phyloP scores from a whole-genome alignment of 2,329 filamentous ascomycete genomes.

The Rutstroemia sp. region DNA sequence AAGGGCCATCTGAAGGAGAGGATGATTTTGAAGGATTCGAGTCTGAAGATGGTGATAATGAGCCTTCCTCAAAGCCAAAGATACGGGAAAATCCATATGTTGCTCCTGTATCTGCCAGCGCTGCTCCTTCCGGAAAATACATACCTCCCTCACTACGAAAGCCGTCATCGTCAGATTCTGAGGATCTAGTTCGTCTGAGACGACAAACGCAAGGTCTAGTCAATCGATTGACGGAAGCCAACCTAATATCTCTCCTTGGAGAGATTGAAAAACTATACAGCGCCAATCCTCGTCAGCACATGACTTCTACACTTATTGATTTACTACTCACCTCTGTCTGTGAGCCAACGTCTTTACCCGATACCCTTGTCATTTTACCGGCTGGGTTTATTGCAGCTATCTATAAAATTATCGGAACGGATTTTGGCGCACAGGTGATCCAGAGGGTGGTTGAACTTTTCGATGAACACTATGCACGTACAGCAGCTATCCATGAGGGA shows the following conservation, averaged over 20 bases:
- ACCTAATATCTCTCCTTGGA: slow-evolving; percentile 73
- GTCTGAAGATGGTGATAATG: slow-evolving; percentile 32
- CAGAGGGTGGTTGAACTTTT: slow-evolving; percentile 73
- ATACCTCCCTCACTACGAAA: slow-evolving; percentile 78
- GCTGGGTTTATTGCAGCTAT: slow-evolving; percentile 84
- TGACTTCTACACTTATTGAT: slow-evolving; percentile 73
- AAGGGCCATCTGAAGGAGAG: slow-evolving; percentile 29
- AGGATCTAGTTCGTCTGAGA: slow-evolving; percentile 61
- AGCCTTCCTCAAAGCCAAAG: slow-evolving; percentile 34
- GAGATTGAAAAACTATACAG: slow-evolving; percentile 80
- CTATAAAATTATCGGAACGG: slow-evolving; percentile 79
- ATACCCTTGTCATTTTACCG: slow-evolving; percentile 85
- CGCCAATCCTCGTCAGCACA: slow-evolving; percentile 77
- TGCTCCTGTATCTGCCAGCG: slow-evolving; percentile 50
- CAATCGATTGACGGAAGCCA: slow-evolving; percentile 89
- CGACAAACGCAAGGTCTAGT: slow-evolving; percentile 81
- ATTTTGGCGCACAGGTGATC: slow-evolving; percentile 82
- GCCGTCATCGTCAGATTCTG: slow-evolving; percentile 53
- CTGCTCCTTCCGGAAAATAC: slow-evolving; percentile 63
- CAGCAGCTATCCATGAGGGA: slow-evolving; percentile 29
- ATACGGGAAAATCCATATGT: slow-evolving; percentile 82
- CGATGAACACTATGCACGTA: slow-evolving; percentile 51
- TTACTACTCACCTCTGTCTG: slow-evolving; percentile 72
- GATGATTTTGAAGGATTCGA: slow-evolving; percentile 33
- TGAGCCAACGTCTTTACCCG: slow-evolving; percentile 69